Conservation (phyloP, 352 stramenopile genomes). For the Peronospora farinosa region DNA sequence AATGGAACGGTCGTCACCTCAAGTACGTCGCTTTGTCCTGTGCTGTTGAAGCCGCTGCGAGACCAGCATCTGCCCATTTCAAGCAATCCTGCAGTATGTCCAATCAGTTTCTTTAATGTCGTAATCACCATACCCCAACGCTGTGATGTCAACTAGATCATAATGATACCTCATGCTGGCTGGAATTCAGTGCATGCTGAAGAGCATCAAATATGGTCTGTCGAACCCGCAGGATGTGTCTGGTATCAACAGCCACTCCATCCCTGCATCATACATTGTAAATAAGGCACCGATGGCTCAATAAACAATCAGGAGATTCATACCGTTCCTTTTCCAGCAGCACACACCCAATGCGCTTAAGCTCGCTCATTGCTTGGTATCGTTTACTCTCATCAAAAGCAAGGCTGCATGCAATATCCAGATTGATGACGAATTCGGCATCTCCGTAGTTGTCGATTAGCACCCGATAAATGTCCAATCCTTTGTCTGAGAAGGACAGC, state of each 20-base stretch:
- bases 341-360: slow-evolving; percentile 30
- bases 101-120: not conserved
- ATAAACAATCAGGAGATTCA: not conserved
- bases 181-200: slow-evolving; percentile 33
- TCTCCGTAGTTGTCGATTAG: slow-evolving; percentile 60
- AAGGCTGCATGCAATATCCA: slow-evolving; percentile 61
- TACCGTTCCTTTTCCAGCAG: slow-evolving; percentile 32
- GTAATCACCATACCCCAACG: not conserved
- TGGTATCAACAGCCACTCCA: slow-evolving; percentile 5
- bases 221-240: slow-evolving; percentile 22
- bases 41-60: slow-evolving; percentile 13
- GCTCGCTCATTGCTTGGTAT: slow-evolving; percentile 37
- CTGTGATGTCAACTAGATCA: not conserved
- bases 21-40: slow-evolving; percentile 46
- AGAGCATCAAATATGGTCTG: slow-evolving; percentile 45
- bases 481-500: slow-evolving; percentile 40
- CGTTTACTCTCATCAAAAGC: slow-evolving; percentile 27
- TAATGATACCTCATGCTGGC: slow-evolving; percentile 34
- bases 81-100: slow-evolving; percentile 36
- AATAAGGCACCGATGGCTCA: not conserved
- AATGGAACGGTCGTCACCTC: slow-evolving; percentile 26
- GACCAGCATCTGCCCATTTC: slow-evolving; percentile 38
- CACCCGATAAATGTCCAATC: slow-evolving; percentile 52
- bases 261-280: slow-evolving; percentile 5
- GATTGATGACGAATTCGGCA: slow-evolving; percentile 42